Evolutionary conservation across 352 stramenopile species (phyloP), one percentile per base, ranked within the genome.

Genomic region (Thalassiosira exigua): DNA sequence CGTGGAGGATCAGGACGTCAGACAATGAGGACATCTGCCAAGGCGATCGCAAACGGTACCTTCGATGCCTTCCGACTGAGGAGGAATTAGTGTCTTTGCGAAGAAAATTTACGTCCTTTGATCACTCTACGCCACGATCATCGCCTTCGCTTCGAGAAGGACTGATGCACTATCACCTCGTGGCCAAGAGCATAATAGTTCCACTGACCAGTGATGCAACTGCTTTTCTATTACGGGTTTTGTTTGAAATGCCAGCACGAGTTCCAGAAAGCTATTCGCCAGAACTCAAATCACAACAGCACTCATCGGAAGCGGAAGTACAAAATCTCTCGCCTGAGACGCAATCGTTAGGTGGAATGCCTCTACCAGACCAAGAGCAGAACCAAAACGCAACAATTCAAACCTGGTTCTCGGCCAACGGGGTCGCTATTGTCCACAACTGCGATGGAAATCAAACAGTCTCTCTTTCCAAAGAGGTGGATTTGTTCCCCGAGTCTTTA

Each of bases 161-260:
- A 48, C 5, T 57, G 26, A 33, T 69, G 2, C 2, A 44, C 7
- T 59, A 56, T 52, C 69, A 75, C n/a, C 50, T 73, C 33, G 11
- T 59, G n/a, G 17, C n/a, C 27, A 75, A 68, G n/a, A 75, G 64
- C 59, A 24, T 76, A n/a, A 52, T 81, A 27, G 72, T 71, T 17
- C 72, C 57, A 26, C 65, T 75, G 41, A 67, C 72, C n/a, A 65
- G 68, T 51, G 54, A 81, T 50, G 64, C 51, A 14, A 75, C 64
- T 50, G 64, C 21, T 41, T 64, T 74, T 33, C 52, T 76, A 12
- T 57, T 76, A 42, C 41, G 53, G 9, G 17, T 62, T 36, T 52
- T 67, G 30, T 74, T 69, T 42, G 69, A 70, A 14, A 46, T 46
- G 11, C 59, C 33, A 22, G 36, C 14, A 14, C 14, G 36, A 14